phyloP scores from a whole-genome alignment of 106 monocot genomes.

The Dendrobium chrysotoxum region DNA sequence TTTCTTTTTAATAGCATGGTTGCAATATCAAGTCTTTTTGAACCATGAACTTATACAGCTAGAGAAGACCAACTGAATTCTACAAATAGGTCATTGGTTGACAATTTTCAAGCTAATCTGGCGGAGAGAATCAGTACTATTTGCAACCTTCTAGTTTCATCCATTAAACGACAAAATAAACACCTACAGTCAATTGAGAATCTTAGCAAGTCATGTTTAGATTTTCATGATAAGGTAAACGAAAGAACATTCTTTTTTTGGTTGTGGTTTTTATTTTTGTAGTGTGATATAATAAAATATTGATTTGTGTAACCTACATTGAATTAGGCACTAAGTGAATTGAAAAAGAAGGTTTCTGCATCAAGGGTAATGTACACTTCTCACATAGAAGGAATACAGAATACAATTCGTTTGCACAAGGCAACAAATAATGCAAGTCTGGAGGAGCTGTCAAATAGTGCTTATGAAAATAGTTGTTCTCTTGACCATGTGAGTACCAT shows the following conservation, averaged over 20 bases:
- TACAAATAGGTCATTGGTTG: conserved; percentile 56
- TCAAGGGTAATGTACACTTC: conserved; percentile 49
- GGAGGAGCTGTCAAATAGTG: conserved; percentile 61
- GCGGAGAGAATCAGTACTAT: conserved; percentile 51
- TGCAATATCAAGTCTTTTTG: not conserved
- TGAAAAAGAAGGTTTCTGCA: conserved; percentile 50
- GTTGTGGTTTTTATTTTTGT: not conserved
- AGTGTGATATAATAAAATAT: not conserved
- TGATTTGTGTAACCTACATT: not conserved
- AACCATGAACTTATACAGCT: conserved; percentile 30
- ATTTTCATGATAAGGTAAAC: conserved; percentile 82
- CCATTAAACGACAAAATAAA: conserved; percentile 55
- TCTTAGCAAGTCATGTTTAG: conserved; percentile 60
- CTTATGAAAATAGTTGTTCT: conserved; percentile 28
- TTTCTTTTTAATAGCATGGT: not conserved
- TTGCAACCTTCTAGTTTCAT: conserved; percentile 42
- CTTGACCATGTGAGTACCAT: conserved; percentile 50
- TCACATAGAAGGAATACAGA: conserved; percentile 73
- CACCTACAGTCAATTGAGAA: conserved; percentile 62
- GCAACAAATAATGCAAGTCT: conserved; percentile 47
- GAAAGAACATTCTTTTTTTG: not conserved
- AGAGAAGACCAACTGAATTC: conserved; percentile 70
- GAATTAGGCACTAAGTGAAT: conserved; percentile 44
- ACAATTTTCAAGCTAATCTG: conserved; percentile 62
- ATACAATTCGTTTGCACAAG: conserved; percentile 78